These are phyloP conservation scores for Claviceps maximensis DNA, from an alignment of 2,329 filamentous ascomycete species.

Conservation along the genomic window DNA sequence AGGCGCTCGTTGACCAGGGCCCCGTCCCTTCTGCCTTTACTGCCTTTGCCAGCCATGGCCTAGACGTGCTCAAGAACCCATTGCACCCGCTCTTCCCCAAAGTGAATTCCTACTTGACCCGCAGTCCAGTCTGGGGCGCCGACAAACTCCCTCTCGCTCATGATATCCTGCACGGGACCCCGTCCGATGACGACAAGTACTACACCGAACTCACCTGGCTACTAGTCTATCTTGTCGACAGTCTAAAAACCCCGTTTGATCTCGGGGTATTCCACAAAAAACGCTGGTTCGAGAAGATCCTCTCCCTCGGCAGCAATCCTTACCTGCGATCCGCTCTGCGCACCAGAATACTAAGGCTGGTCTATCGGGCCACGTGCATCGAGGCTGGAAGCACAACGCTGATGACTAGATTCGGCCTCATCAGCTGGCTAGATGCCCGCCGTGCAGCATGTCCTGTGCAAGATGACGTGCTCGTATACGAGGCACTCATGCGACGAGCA, in stretches of 20 bases:
- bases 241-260: constrained; percentile 45
- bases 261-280: constrained; percentile 46
- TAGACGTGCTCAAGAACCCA: constrained; percentile 61
- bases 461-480: constrained; percentile 36
- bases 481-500: constrained; percentile 42
- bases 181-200: constrained; percentile 59
- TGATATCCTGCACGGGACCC: constrained; percentile 48
- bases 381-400: constrained; percentile 67
- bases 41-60: constrained; percentile 59
- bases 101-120: constrained; percentile 71
- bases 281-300: constrained; percentile 61
- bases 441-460: constrained; percentile 27
- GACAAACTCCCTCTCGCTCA: constrained; percentile 60
- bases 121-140: constrained; percentile 61
- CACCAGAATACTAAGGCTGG: constrained; percentile 44
- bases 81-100: constrained; percentile 76
- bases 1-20: constrained; percentile 34
- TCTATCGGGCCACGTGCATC: constrained; percentile 55
- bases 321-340: constrained; percentile 46
- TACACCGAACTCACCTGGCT: constrained; percentile 66
- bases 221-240: constrained; percentile 55
- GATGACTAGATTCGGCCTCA: constrained; percentile 58
- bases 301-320: constrained; percentile 55
- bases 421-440: constrained; percentile 62
- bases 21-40: constrained; percentile 61